These are phyloP conservation scores for Chalciporus pseudorubinellus DNA, from an alignment of 768 basidiomycete genomes.

Conservation along the genomic window DNA sequence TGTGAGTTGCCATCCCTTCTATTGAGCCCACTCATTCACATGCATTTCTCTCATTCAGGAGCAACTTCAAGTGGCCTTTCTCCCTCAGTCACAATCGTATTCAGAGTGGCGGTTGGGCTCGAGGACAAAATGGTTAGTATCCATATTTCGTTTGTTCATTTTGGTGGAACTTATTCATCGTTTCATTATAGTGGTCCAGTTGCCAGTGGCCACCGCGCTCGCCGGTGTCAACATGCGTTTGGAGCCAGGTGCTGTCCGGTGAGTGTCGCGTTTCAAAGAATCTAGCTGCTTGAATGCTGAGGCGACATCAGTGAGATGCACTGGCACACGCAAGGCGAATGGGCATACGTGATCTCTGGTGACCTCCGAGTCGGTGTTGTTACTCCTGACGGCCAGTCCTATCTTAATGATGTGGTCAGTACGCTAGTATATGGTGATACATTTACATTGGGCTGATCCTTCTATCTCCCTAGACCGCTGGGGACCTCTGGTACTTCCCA, in stretches of 20 bases:
- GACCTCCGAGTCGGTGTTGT: constrained; percentile 48
- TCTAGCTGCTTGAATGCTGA: constrained; percentile 2
- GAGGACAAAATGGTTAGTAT: constrained; percentile 53
- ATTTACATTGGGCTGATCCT: constrained; percentile 12
- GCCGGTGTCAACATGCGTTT: constrained; percentile 44
- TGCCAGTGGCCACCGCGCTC: constrained; percentile 41
- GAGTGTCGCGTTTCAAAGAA: neutral
- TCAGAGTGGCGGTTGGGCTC: constrained; percentile 64
- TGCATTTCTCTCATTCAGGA: constrained; percentile 12
- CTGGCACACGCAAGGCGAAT: constrained; percentile 45
- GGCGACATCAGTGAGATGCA: constrained; percentile 37
- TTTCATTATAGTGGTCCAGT: constrained; percentile 30
- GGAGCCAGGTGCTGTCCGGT: constrained; percentile 43
- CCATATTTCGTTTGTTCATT: neutral
- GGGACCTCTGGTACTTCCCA: constrained; percentile 62
- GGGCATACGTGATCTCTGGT: constrained; percentile 55
- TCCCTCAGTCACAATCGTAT: constrained; percentile 58
- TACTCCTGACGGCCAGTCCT: constrained; percentile 51
- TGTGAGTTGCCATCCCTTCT: constrained; percentile 31
- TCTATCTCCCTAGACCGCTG: constrained; percentile 21
- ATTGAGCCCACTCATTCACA: neutral
- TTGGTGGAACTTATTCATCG: neutral
- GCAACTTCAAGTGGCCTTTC: constrained; percentile 65
- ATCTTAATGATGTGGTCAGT: constrained; percentile 52
- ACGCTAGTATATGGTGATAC: constrained; percentile 10